Conservation (phyloP, 2,329 filamentous ascomycete genomes). For the Ophiostoma piceae region DNA sequence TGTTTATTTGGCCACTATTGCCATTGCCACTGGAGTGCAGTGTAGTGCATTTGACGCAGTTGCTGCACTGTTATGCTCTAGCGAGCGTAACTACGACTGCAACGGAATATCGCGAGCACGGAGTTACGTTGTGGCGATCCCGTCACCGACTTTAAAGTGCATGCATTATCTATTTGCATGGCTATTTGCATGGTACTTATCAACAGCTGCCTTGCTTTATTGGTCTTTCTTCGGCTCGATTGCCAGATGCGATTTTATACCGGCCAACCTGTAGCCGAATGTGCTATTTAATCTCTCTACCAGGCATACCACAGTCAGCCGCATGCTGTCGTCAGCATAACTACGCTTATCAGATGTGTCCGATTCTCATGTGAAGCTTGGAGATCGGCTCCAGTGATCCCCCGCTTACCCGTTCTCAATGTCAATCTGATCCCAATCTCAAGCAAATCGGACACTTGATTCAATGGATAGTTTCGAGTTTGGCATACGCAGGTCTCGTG, state of each 20-base stretch:
- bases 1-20: not conserved
- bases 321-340: not conserved
- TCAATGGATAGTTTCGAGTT: not conserved
- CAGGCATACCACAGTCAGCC: not conserved
- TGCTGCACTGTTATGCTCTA: not conserved
- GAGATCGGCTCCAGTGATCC: not conserved
- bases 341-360: not conserved
- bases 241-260: not conserved
- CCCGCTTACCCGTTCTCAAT: constrained; percentile 7
- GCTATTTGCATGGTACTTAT: too few species aligned
- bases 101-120: not conserved
- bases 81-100: not conserved
- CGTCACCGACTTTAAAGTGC: not conserved
- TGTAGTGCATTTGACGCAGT: not conserved
- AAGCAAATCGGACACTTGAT: not conserved
- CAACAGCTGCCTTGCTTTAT: too few species aligned
- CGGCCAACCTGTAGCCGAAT: not conserved
- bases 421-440: not conserved
- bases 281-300: not conserved
- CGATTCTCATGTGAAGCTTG: not conserved
- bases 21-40: not conserved
- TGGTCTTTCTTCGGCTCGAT: not conserved
- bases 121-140: not conserved
- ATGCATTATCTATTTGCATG: not conserved
- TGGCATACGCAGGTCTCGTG: not conserved